These are phyloP conservation scores for Eimeria necatrix DNA, from an alignment of 169 alveolate species.

Conservation along the genomic window DNA sequence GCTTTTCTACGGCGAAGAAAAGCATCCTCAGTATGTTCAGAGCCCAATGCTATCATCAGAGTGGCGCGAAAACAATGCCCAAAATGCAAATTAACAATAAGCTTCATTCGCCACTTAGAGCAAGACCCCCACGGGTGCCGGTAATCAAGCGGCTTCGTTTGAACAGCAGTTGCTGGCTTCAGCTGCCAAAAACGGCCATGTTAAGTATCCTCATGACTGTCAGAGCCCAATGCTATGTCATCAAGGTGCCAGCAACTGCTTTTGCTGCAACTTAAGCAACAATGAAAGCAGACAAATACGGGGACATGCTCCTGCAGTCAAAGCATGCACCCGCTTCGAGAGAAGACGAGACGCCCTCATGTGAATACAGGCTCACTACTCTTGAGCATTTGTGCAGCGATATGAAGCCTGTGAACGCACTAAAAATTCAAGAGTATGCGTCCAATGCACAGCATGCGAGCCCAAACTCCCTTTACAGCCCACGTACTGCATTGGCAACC, in stretches of 20 bases:
- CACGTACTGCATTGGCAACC: too few species aligned
- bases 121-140: too few species aligned
- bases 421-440: too few species aligned
- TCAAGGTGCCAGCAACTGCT: neutral
- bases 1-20: slow-evolving; percentile 58
- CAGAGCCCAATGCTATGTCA: neutral
- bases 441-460: too few species aligned
- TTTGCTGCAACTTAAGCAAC: neutral
- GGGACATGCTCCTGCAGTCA: neutral
- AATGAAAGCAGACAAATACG: neutral
- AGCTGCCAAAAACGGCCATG: neutral
- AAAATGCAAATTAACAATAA: too few species aligned
- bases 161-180: neutral
- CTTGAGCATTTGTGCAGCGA: too few species aligned
- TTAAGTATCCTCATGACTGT: neutral
- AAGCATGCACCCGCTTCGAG: neutral
- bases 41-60: slow-evolving; percentile 67
- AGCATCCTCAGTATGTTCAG: neutral
- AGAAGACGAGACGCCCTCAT: too few species aligned
- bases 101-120: too few species aligned
- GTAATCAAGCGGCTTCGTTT: neutral
- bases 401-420: too few species aligned
- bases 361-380: too few species aligned
- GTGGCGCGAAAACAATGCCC: neutral
- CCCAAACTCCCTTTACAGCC: too few species aligned